A percentile compares a stretch with the other conserved stretches of the same genome.
phyloP scores from a whole-genome alignment of 768 basidiomycete genomes.

The Auricularia auricula-judae region DNA sequence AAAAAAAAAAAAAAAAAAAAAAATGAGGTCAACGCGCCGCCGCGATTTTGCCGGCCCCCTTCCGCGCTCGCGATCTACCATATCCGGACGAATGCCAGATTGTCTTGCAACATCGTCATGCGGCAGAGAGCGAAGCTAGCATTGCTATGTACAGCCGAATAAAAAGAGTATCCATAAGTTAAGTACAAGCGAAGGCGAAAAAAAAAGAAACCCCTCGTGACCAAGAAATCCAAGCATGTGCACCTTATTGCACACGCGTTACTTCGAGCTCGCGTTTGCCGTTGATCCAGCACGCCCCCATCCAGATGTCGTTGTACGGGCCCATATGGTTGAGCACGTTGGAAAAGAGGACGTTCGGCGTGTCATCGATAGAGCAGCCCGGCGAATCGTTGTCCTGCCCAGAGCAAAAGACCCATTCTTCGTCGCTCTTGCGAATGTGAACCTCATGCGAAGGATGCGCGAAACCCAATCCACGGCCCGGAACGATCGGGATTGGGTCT shows the following conservation, averaged over 20 bases:
- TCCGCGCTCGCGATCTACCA: too few species aligned
- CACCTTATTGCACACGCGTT: not conserved
- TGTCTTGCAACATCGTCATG: too few species aligned
- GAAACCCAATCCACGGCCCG: conserved; percentile 39
- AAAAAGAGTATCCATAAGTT: too few species aligned
- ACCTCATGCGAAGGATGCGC: conserved; percentile 35
- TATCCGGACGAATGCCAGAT: too few species aligned
- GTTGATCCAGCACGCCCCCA: conserved; percentile 8
- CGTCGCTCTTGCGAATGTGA: conserved; percentile 28
- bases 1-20: too few species aligned
- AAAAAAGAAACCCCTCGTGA: not conserved
- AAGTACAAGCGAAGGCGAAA: not conserved
- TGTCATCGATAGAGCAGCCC: conserved; percentile 13
- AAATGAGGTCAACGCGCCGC: too few species aligned
- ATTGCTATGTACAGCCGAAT: too few species aligned
- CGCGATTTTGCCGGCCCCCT: too few species aligned
- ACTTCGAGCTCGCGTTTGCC: not conserved
- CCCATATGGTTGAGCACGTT: conserved; percentile 16
- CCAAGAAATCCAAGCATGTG: not conserved
- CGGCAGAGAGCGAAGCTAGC: too few species aligned
- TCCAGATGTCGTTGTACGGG: conserved; percentile 15
- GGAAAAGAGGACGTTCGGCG: conserved; percentile 12
- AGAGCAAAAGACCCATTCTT: conserved; percentile 18
- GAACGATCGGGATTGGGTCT: conserved; percentile 43
- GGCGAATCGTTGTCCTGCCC: conserved; percentile 6